These are phyloP conservation scores for Pascua sp. DNA, from an alignment of 1,284 basidiomycete genomes.

Conservation along the genomic window DNA sequence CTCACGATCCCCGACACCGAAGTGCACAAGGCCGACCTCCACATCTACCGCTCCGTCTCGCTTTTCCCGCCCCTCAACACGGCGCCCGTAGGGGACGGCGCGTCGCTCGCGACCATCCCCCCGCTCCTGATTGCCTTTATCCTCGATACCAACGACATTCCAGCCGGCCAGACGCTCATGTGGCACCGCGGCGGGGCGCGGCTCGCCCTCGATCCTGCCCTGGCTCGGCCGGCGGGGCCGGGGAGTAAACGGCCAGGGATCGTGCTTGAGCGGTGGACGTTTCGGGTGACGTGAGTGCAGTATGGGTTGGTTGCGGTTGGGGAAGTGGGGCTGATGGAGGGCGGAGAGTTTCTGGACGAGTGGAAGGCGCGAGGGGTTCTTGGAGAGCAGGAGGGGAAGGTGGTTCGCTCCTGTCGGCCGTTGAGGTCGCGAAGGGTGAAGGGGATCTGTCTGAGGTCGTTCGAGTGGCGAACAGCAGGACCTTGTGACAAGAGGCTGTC, in stretches of 20 bases:
- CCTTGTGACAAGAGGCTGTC: too few relatives aligned
- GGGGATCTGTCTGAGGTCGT: too few relatives aligned
- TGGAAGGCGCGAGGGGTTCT: too few relatives aligned
- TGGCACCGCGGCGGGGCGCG: conserved; percentile 35
- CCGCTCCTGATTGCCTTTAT: conserved; percentile 47
- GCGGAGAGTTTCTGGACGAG: neutral
- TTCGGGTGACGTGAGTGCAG: conserved; percentile 34
- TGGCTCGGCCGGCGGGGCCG: conserved; percentile 13
- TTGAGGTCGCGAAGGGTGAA: too few relatives aligned
- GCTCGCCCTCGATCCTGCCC: conserved; percentile 27
- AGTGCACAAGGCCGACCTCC: conserved; percentile 42
- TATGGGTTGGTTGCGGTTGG: neutral
- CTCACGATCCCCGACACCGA: conserved; percentile 43
- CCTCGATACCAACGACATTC: conserved; percentile 45
- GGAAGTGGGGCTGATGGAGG: neutral
- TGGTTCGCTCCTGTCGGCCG: too few relatives aligned
- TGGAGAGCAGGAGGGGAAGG: too few relatives aligned
- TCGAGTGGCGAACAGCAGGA: too few relatives aligned
- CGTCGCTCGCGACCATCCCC: conserved; percentile 30
- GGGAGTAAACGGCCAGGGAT: conserved; percentile 35
- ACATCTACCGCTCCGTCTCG: conserved; percentile 40
- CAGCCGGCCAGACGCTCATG: conserved; percentile 37
- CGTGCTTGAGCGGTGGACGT: conserved; percentile 47
- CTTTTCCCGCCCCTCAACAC: conserved; percentile 17
- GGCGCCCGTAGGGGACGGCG: conserved; percentile 5